These are phyloP conservation scores for Podaxis sp. DNA, from an alignment of 768 basidiomycete genomes.

Conservation along the genomic window DNA sequence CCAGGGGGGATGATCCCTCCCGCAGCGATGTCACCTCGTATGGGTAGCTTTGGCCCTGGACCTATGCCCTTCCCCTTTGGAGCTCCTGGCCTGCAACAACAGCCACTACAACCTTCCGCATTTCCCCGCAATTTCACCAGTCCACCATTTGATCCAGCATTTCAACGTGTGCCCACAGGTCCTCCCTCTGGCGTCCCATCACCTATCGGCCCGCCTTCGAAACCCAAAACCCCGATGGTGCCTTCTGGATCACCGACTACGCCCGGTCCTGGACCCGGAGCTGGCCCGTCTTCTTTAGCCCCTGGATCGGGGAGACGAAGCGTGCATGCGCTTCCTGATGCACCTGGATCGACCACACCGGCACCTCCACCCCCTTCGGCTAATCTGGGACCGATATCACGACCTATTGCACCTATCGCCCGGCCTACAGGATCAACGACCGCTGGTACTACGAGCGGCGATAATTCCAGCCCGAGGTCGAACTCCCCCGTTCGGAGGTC, in stretches of 20 bases:
- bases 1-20: conserved; percentile 34
- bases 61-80: conserved; percentile 55
- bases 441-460: conserved; percentile 31
- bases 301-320: conserved; percentile 49
- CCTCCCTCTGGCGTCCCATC: conserved; percentile 31
- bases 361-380: conserved; percentile 25
- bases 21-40: conserved; percentile 55
- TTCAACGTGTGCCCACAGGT: conserved; percentile 41
- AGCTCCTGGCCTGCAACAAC: conserved; percentile 43
- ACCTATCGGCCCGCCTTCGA: conserved; percentile 60
- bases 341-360: neutral
- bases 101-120: conserved; percentile 50
- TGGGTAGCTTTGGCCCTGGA: conserved; percentile 42
- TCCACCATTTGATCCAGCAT: conserved; percentile 54
- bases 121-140: conserved; percentile 55
- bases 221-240: conserved; percentile 39
- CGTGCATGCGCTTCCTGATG: conserved; percentile 23
- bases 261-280: conserved; percentile 29
- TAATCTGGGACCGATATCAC: conserved; percentile 61
- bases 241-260: conserved; percentile 30
- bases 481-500: conserved; percentile 53
- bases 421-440: conserved; percentile 44
- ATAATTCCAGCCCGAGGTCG: conserved; percentile 59
- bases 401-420: conserved; percentile 70
- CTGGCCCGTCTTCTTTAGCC: conserved; percentile 37